Evolutionary conservation across 2,329 filamentous ascomycete species (phyloP), one percentile per base, ranked within the genome.

Genomic region (Tetracladium maxilliforme): DNA sequence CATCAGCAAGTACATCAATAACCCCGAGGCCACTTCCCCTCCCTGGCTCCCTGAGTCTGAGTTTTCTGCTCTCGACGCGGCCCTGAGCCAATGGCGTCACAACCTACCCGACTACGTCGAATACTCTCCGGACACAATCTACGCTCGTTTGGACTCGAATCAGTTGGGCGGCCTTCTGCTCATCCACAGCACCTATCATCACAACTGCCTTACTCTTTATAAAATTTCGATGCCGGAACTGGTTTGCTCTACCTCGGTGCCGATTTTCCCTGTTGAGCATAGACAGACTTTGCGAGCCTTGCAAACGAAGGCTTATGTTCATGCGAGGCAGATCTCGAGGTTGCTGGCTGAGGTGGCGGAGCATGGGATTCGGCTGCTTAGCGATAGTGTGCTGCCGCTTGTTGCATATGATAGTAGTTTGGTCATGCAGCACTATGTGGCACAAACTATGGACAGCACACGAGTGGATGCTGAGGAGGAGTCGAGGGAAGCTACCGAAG

Each of bases 321-420:
- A 27, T 17, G 15, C 26, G 10, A 25, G 15, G 15, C 16, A 25
- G 14, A 22, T 54, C 17, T 43, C 52, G 4, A 38, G 38, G 6
- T 52, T 56, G 12, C 30, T 55, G 11, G 45, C 48, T 6, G 49
- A 55, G 26, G 49, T 51, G 6, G 47, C 48, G 3, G 46, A 49
- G 19, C 52, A 58, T 31, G 56, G 54, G 9, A 37, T 44, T 5
- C 38, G 48, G 4, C 47, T 54, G 18, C 33, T 61, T 13, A 53
- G 54, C 1, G 56, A 61, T 22, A 55, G 51, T 22, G 39, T 58
- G 37, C 42, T 58, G 16, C 56, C 56, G 2, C 57, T 54, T 10
- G 59, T 59, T 30, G 48, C 53, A 3, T 59, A 58, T 33, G 56
- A 60, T 26, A 58, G 55, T 33, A 58, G 51, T 24, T 46, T 56